Conservation (phyloP, 1,284 basidiomycete genomes). For the Heterobasidion annosum region DNA sequence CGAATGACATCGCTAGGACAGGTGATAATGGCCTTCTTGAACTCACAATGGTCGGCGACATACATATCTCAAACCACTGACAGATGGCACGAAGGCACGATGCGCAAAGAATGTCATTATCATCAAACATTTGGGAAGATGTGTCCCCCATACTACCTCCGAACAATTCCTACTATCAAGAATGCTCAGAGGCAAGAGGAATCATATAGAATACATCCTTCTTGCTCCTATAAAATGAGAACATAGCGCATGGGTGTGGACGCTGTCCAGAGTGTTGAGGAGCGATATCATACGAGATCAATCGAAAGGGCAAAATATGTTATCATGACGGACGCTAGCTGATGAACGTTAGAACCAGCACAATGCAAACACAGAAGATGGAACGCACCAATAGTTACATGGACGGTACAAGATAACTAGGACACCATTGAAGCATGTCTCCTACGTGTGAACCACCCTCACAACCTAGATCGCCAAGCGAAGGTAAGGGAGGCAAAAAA, state of each 20-base stretch:
- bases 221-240: conserved; percentile 87
- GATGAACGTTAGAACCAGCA: too few relatives aligned
- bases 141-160: conserved; percentile 10
- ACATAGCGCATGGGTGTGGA: conserved; percentile 56
- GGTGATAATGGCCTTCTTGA: too few relatives aligned
- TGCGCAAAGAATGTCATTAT: too few relatives aligned
- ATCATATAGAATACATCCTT: conserved; percentile 21
- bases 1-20: too few relatives aligned
- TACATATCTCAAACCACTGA: too few relatives aligned
- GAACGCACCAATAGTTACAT: conserved; percentile 4
- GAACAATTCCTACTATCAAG: conserved; percentile 9
- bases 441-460: conserved; percentile 50
- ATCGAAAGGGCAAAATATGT: not conserved
- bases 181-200: conserved; percentile 14
- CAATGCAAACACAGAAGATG: too few relatives aligned
- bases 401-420: not conserved
- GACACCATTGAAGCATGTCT: conserved; percentile 25
- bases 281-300: conserved; percentile 28
- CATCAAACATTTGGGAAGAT: not conserved
- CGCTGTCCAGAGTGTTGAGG: conserved; percentile 86
- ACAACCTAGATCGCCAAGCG: conserved; percentile 19
- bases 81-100: too few relatives aligned
- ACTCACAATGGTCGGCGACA: too few relatives aligned
- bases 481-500: conserved; percentile 35
- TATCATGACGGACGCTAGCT: too few relatives aligned